Evolutionary conservation across 2,329 filamentous ascomycete species (phyloP), one percentile per base, ranked within the genome.

Genomic region (Ophiosphaerella korrae): DNA sequence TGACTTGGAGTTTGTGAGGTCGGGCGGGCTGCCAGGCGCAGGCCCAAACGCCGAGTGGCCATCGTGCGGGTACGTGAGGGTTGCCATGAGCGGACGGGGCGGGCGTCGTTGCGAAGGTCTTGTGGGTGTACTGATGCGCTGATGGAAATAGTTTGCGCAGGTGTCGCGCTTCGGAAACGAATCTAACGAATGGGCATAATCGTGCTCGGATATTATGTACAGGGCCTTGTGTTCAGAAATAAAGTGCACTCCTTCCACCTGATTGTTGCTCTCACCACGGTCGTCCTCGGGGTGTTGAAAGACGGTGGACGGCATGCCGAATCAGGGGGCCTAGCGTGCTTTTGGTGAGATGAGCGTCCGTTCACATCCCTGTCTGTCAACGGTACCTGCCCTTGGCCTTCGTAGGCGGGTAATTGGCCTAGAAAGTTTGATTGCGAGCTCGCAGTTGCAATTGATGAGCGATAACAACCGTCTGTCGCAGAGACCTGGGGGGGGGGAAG

Each of bases 1-100:
- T 56, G 90, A 94, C 74, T 93, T 95, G 53, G 90, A 95, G 61
- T 82, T 83, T 57, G 88, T 90, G 76, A 96, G 85, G 66, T 90
- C 89, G 54, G 88, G 88, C 51, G 88, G 88, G 59, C 88, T 90
- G 72, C 82, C 84, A 40, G 87, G 86, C 53, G 74, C 78, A 48
- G 75, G 78, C 68, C 69, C 71, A 48, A 77, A 64, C 38, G 57
- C 55, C 44, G 64, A 57, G 50, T 53, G 58, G 36, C 58, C 53
- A 53, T 65, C 59, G 32, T 62, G 59, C 37, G 62, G 48, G 50
- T 69, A 70, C 26, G 62, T 61, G 58, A 74, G 62, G 42, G 70
- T 61, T 31, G 71, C 67, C 71, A 74, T 74, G 60, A 72, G 70
- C 48, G 69, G 63, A 39, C 70, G 68, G n/a, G 68, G 67, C 13